Conservation (phyloP, 148 eudicot species). For the Pouteria glomerata region DNA sequence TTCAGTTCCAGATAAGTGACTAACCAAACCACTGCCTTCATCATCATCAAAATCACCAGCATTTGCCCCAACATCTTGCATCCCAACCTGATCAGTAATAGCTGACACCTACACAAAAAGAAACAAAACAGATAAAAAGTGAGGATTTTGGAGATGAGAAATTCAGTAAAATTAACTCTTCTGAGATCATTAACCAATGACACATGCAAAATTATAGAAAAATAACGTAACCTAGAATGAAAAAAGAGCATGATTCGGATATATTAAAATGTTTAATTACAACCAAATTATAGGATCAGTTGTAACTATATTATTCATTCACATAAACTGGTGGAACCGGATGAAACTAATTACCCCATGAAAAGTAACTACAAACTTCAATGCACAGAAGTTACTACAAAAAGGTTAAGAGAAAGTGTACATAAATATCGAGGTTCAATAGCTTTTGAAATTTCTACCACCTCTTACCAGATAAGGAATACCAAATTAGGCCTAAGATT, state of each 20-base stretch:
- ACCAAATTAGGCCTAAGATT: not conserved
- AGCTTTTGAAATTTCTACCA: not conserved
- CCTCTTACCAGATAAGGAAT: not conserved
- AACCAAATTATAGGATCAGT: not conserved
- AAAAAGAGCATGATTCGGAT: not conserved
- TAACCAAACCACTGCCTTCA: conserved; percentile 90
- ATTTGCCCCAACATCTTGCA: conserved; percentile 64
- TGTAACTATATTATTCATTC: too few relatives aligned
- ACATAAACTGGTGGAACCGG: too few relatives aligned
- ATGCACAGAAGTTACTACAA: too few relatives aligned
- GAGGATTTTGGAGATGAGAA: too few relatives aligned
- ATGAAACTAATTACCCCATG: too few relatives aligned
- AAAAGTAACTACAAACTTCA: too few relatives aligned
- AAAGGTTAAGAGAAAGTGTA: too few relatives aligned
- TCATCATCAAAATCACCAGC: conserved; percentile 87
- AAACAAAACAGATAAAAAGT: conserved; percentile 5
- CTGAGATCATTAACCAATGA: not conserved
- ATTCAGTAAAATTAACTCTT: not conserved
- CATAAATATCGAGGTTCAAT: not conserved
- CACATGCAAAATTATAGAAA: not conserved
- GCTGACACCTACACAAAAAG: conserved; percentile 64
- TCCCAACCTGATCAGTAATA: conserved; percentile 71
- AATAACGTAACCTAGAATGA: conserved; percentile 3
- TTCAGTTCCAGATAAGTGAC: conserved; percentile 15
- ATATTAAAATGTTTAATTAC: not conserved